Base-by-base conservation (phyloP, 129 eudicot genomes). In the Centella asiatica region DNA sequence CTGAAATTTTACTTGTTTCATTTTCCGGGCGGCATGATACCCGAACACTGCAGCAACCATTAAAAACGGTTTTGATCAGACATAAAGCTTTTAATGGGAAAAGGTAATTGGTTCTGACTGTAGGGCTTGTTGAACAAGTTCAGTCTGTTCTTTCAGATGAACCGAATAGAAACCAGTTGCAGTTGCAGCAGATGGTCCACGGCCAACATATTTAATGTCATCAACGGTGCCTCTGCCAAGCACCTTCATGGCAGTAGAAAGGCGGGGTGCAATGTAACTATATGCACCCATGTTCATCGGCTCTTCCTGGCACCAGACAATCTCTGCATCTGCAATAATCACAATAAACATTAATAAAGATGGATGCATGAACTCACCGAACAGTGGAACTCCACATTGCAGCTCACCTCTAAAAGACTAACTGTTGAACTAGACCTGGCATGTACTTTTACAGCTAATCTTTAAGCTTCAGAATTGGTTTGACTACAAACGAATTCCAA, bases 301-400 rank as follows among this genome's bases (percentile, higher is more conserved):
- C 82, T 92, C 95, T 64, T 92, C 98, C 50, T 92, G 98, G 72
- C 98, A 92, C 98, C 98, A 92, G 24, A 92, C 95, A 23, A 90
- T 37, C 76, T 92, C 98, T 27, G 98, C 98, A 76, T 92, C 98
- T 87, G 88, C 14, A 70, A 67, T 1, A 48, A 44, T 32, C 24
- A 34, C 12, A 57, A 24, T 9, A 40, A 12, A 22, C 11, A 19
- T 15, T 44, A 44, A 64, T 44, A n/a, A 44, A 70, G 7, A 27
- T 18, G 42, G 37, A 46, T 26, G 2, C 17, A 26, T 20, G 15
- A 0, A 13, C 32, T 56, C 27, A 56, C 8, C 5, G 32, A 31
- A 25, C 24, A 56, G n/a, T n/a, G 31, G 27, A n/a, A 56, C 31
- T 32, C 32, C 26, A 32, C 18, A 6, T 2, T 56, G 44, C 44